A percentile compares a stretch with the other conserved stretches of the same genome.
Conservation (phyloP, 2,329 filamentous ascomycete species). For the Clarireedia sp. region DNA sequence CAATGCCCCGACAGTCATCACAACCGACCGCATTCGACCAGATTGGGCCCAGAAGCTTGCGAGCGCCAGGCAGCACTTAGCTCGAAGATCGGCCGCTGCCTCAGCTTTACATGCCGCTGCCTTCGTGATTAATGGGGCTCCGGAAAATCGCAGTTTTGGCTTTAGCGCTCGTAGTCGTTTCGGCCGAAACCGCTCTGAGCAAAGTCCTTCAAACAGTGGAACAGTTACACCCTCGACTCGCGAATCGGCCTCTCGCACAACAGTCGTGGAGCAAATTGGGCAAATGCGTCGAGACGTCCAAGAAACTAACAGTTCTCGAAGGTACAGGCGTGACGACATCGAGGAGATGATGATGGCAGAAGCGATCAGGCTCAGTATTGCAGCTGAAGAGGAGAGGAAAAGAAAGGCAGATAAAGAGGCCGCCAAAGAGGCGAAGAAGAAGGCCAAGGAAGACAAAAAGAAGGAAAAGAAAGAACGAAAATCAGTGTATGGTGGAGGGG, state of each 20-base stretch:
- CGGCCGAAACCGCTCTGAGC: constrained; percentile 25
- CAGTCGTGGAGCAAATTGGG: constrained; percentile 24
- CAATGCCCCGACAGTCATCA: constrained; percentile 76
- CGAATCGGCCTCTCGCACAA: constrained; percentile 17
- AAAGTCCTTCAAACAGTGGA: constrained; percentile 27
- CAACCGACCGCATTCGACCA: constrained; percentile 83
- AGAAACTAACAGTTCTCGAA: constrained; percentile 27
- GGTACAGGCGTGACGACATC: constrained; percentile 71
- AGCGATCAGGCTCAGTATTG: constrained; percentile 84
- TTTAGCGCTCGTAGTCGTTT: constrained; percentile 26
- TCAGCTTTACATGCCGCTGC: constrained; percentile 43
- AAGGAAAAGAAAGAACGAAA: constrained; percentile 50
- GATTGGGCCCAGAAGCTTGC: constrained; percentile 91
- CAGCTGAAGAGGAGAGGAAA: constrained; percentile 86
- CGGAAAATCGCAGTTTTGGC: constrained; percentile 26
- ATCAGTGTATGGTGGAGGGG: constrained; percentile 34
- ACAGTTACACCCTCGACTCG: constrained; percentile 22
- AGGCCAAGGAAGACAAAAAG: constrained; percentile 78
- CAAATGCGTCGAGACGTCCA: constrained; percentile 25
- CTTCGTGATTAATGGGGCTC: constrained; percentile 57
- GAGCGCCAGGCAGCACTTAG: constrained; percentile 74
- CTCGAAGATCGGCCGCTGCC: constrained; percentile 81
- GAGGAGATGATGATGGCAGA: constrained; percentile 99
- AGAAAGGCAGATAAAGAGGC: constrained; percentile 75
- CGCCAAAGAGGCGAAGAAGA: constrained; percentile 75